Base-by-base conservation (phyloP, 192 early-diverging fungal genomes). In the Coemansia aciculifera region DNA sequence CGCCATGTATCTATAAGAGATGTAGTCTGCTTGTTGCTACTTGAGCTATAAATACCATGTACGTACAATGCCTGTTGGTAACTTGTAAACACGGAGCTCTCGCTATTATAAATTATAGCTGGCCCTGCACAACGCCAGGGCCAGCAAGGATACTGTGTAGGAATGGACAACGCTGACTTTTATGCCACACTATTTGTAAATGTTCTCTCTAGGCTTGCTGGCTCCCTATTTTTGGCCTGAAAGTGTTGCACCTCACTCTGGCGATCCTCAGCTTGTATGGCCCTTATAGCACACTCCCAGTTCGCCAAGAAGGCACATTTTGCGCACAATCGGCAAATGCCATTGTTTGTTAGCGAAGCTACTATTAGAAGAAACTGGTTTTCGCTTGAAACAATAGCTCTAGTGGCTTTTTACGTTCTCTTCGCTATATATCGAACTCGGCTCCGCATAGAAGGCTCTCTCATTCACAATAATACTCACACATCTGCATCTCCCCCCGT, bases 321-420 rank as follows among this genome's bases (percentile, higher is more conserved):
- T 29, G 13, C 24, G 11, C n/a, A 52, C 51, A 52, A 52, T 52
- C 24, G 24, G 24, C 23, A 1, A 27, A 11, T 13, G 3, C 0
- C 11, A 52, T 52, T 52, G 51, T 52, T 52, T 52, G 11, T 8
- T 13, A 29, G 51, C 11, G 12, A 52, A 4, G 51, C 51, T 29
- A 12, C 51, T 54, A 29, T 27, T 54, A 54, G 21, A 29, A 29
- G 9, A 27, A 13, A 13, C 44, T 10, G 11, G 51, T 1, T 23
- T 29, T n/a, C 1, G 51, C 51, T 15, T 54, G 51, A 54, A 27
- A 54, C 51, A 54, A 54, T 54, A 29, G 51, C 51, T 54, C 23
- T 29, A 29, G 51, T 54, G 51, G 51, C 51, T 54, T 54, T 54
- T 54, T 29, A 8, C 51, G 10, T 12, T 54, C 31, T 54, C 21